Base-by-base conservation (phyloP, 805 yeast species). In the Saturnispora dispora region DNA sequence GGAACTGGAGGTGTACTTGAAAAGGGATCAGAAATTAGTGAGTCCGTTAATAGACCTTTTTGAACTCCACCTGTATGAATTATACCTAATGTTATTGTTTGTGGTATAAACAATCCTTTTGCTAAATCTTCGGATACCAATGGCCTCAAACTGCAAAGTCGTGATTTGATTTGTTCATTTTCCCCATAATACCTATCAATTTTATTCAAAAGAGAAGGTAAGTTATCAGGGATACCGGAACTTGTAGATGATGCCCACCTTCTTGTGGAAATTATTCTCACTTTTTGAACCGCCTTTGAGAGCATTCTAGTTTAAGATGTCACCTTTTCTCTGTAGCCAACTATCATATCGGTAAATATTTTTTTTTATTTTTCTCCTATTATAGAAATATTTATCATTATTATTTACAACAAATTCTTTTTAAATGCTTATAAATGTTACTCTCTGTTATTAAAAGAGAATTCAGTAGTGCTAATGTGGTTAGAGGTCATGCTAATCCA, bases 401-500 rank as follows among this genome's bases (percentile, higher is more conserved):
- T 37, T 6, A 20, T 37, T 37, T 5, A 37, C 33, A 30, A 37
- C 23, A 37, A 37, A 17, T 18, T 17, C 23, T 17, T 9, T 37
- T 37, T 17, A 11, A 11, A 10, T 37, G 20, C 23, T 18, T 6
- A 8, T 5, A 18, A 18, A 37, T 37, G 41, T 37, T 37, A 10
- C 4, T 18, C 15, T 18, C 13, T 37, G 10, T 25, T 10, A 20
- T 39, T 11, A 28, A 7, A 35, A 55, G 57, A 39, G 36, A 44
- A n/a, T 45, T 56, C 17, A 45, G 46, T 30, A 39, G 45, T 25
- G 8, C 48, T 5, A 30, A 20, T n/a, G 5, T 22, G 10, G 5
- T 17, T 11, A 36, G 18, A 10, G 23, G 18, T 27, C 83, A 78
- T 52, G 76, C 73, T 36, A 78, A 78, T 53, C 83, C 82, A 55